Base-by-base conservation (phyloP, 306 rosid species). In the Fragaria nilgerrensis region DNA sequence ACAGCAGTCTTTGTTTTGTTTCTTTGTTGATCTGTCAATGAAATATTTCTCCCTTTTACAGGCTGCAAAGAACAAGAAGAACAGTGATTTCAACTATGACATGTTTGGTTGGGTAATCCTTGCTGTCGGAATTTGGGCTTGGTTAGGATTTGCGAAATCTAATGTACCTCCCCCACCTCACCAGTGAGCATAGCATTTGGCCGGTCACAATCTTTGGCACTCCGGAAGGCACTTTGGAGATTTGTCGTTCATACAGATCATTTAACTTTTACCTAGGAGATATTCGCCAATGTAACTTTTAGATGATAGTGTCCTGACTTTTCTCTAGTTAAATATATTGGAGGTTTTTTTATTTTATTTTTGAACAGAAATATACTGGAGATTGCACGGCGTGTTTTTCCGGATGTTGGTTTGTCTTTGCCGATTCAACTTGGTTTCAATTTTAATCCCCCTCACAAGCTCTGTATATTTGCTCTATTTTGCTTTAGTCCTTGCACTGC, bases 61-160 rank as follows among this genome's bases (percentile, higher is more conserved):
- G 96, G 77, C 78, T 74, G 75, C 91, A 59, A 86, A 86, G 86
- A 87, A 50, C 74, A 88, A 83, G 85, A 91, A 82, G 85, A 91
- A 82, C 81, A 79, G 70, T 55, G 96, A 91, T 73, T 81, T 87
- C 27, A 88, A 75, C 77, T 89, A 91, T 79, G 97, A 93, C 84
- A 36, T 91, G 45, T 80, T 79, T 66, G 97, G 97, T 67, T 93
- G 98, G 98, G 25, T 88, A 71, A 91, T 91, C 77, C 90, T 91
- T 79, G 97, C 90, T 9, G 87, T 82, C 32, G 87, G 94, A 66
- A 78, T 91, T 65, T 88, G 84, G 68, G 85, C 90, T 11, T 91
- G 92, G 97, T 81, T 88, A 36, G 89, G 88, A 76, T 83, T 84
- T 74, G 88, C 86, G 5, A 93, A 85, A 78, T 86, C 91, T 27